Evolutionary conservation across 176 grass and related monocot genomes (phyloP), one percentile per base, ranked within the genome.

Genomic region (Zea mays): DNA sequence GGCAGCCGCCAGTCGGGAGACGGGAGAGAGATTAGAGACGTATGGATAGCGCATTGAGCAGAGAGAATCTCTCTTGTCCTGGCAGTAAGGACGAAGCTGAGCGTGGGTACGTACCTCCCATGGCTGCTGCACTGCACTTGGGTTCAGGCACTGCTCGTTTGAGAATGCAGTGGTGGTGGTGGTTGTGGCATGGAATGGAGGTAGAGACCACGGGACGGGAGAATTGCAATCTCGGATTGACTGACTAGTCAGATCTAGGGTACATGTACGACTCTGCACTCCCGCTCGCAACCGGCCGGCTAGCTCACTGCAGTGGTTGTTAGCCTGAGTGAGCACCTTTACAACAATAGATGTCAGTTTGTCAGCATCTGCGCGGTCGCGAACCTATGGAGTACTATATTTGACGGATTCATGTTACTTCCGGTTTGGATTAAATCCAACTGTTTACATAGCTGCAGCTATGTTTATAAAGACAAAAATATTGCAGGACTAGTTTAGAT

Each of bases 21-120:
- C 27, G 27, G 54, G 44, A 1, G 16, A 40, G 40, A 27, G 40
- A 17, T 58, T 17, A 77, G 19, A 47, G 66, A 14, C 37, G 14
- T 15, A 6, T 7, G 15, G 4, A 1, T 57, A 34, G 10, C 8
- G 36, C 11, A n/a, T 48, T 60, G 42, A 76, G 55, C 49, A 45
- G 35, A 54, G 46, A 20, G 33, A 55, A 17, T n/a, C 5, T 8
- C 39, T n/a, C 16, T 3, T 42, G 10, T 47, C 10, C 9, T 41
- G 40, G 40, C 40, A 41, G 40, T 54, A 27, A 27, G 21, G n/a
- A 9, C 20, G 8, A 70, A 72, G 36, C 21, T 68, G 16, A 5
- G 16, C 67, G 62, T 67, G 27, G 27, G 27, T 27, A 90, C 88
- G 76, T 76, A 90, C 88, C 84, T 84, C 73, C 75, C 88, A 87